Evolutionary conservation across 2,329 filamentous ascomycete genomes (phyloP), one percentile per base, ranked within the genome.

Genomic region (Cercospora beticola): DNA sequence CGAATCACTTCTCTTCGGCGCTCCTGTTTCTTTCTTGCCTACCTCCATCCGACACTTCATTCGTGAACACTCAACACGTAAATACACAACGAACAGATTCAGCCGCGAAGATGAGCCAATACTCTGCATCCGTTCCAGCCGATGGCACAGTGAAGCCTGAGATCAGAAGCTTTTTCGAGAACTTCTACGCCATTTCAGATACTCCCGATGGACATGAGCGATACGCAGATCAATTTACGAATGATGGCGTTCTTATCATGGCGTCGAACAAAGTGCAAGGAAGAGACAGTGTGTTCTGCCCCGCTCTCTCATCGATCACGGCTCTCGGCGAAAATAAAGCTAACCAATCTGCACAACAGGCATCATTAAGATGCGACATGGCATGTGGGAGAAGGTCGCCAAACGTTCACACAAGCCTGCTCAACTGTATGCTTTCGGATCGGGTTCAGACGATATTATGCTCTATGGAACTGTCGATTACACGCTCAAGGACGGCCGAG

Each of bases 391-490:
- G 40, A 83, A 83, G 58, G 82, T 88, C 3, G 75, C 80, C 0
- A 80, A 79, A 54, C 78, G 85, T 26, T 77, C 79, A 30, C 85
- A 87, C 73, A 77, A 76, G 4, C 80, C 83, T 0, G 63, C 77
- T 0, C 83, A 85, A 77, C 80, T 87, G 40, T 87, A 84, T 73
- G 81, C 84, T 0, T 86, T 85, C 74, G 83, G 83, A 7, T 67
- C 78, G 2, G 77, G 78, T 46, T 76, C 81, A 1, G 76, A 83
- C 31, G 84, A 87, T 70, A 80, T 85, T 18, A 87, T 88, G 85
- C 72, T 87, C 4, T 82, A 83, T 71, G 86, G 86, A 0, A 84
- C 77, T 3, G 86, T 87, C 12, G 81, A 81, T 52, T 87, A 86
- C 76, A 81, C 74, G 14, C 73, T 87, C 64, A 86, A 85, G 73